Conservation (phyloP, 2,329 filamentous ascomycete genomes). For the Ophiocordyceps polyrhachis-furcata region DNA sequence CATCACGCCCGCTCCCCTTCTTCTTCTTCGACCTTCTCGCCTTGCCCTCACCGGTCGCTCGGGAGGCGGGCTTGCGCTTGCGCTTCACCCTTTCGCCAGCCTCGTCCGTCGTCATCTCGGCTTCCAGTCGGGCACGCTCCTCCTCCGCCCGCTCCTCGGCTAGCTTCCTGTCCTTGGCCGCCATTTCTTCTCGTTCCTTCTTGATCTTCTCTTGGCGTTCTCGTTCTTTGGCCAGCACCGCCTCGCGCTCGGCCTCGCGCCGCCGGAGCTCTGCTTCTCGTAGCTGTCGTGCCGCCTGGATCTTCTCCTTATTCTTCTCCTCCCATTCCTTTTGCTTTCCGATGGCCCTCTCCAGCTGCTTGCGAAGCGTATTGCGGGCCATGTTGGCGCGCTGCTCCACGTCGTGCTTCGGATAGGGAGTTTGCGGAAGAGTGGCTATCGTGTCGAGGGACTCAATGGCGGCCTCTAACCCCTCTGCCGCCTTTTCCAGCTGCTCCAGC, state of each 20-base stretch:
- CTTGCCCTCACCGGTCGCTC: slow-evolving; percentile 21
- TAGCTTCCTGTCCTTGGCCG: slow-evolving; percentile 53
- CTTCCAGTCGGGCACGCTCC: slow-evolving; percentile 27
- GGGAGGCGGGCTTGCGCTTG: slow-evolving; percentile 41
- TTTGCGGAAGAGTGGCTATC: slow-evolving; percentile 41
- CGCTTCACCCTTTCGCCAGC: slow-evolving; percentile 66
- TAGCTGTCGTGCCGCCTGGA: slow-evolving; percentile 59
- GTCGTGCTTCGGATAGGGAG: slow-evolving; percentile 79
- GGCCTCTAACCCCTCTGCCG: slow-evolving; percentile 61
- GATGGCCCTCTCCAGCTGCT: slow-evolving; percentile 72
- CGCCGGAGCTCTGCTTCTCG: slow-evolving; percentile 64
- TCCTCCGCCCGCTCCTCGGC: slow-evolving; percentile 40
- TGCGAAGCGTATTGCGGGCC: slow-evolving; percentile 86
- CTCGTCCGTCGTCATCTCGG: slow-evolving; percentile 63
- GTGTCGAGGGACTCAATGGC: slow-evolving; percentile 58
- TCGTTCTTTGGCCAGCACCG: slow-evolving; percentile 46
- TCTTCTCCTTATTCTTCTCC: slow-evolving; percentile 75
- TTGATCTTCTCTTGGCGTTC: slow-evolving; percentile 65
- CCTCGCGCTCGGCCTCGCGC: slow-evolving; percentile 58
- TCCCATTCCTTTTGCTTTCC: slow-evolving; percentile 82
- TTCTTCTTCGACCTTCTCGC: slow-evolving; percentile 38
- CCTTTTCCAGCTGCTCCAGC: slow-evolving; percentile 62
- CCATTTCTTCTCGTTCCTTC: slow-evolving; percentile 70
- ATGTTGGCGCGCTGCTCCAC: slow-evolving; percentile 94
- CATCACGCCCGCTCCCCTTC: slow-evolving; percentile 17